Evolutionary conservation across 23 red algal genomes (phyloP).

Genomic region (Gracilaria gracilis): DNA sequence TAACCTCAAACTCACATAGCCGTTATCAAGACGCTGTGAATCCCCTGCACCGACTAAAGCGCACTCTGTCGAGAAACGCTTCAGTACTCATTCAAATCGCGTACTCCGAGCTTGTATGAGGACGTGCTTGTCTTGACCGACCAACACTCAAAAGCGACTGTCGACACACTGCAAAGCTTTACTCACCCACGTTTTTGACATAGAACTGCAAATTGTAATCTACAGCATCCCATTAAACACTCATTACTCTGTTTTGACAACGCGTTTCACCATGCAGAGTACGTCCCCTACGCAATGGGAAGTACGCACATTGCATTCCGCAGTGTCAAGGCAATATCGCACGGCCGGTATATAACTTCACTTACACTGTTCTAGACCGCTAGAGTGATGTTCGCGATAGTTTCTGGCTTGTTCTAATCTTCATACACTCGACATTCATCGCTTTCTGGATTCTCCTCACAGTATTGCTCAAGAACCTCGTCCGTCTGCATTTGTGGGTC

Average conservation of each 20-base stretch:
- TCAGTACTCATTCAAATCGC: not conserved
- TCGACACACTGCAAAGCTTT: not conserved
- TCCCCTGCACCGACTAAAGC: not conserved
- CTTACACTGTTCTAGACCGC: not conserved
- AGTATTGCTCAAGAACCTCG: slow-evolving; percentile 79
- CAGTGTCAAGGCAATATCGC: not conserved
- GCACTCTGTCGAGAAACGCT: not conserved
- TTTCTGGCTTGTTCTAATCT: slow-evolving; percentile 32
- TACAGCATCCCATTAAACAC: not conserved
- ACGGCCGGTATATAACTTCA: not conserved
- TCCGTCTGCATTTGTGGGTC: slow-evolving; percentile 55
- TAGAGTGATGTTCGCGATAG: too few relatives aligned
- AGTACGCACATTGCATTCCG: not conserved
- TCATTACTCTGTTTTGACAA: slow-evolving; percentile 1
- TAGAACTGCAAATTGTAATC: not conserved
- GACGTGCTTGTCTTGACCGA: not conserved
- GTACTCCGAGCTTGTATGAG: not conserved
- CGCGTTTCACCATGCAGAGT: not conserved
- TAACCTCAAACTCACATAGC: not conserved
- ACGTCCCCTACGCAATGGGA: too few relatives aligned
- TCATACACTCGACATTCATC: slow-evolving; percentile 96
- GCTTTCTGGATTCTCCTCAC: slow-evolving; percentile 73
- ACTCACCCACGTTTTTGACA: not conserved
- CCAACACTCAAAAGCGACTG: not conserved
- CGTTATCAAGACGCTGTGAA: not conserved